Conservation (phyloP, 108 stramenopile species). For the Cylindrotheca fusiformis region DNA sequence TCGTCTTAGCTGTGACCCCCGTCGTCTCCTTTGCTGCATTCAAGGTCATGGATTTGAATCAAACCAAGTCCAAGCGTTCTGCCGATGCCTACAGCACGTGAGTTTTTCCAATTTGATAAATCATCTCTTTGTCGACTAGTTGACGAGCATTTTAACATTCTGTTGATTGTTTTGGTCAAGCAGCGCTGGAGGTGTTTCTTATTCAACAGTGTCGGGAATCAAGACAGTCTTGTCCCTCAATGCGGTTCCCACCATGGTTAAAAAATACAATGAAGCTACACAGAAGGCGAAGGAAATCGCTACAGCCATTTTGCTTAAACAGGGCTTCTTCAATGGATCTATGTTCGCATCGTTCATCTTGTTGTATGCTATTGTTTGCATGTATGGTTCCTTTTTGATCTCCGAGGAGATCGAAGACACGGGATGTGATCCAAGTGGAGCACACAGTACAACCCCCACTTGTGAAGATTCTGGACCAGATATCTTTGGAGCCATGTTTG, state of each 20-base stretch:
- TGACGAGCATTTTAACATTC: background rate
- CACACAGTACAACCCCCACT: slow-evolving; percentile 24
- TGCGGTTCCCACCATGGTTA: slow-evolving; percentile 37
- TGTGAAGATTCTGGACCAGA: slow-evolving; percentile 48
- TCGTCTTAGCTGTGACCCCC: slow-evolving; percentile 29
- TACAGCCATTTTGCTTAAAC: slow-evolving; percentile 26
- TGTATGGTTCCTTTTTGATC: slow-evolving; percentile 65
- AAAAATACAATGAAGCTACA: slow-evolving; percentile 50
- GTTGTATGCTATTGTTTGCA: slow-evolving; percentile 22
- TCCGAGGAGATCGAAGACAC: slow-evolving; percentile 53
- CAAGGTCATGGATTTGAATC: slow-evolving; percentile 4
- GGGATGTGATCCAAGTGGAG: slow-evolving; percentile 64
- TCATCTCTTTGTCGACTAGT: background rate
- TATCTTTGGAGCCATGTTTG: slow-evolving; percentile 76
- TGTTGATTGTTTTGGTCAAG: slow-evolving; percentile 16
- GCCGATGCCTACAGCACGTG: slow-evolving; percentile 1
- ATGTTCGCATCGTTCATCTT: slow-evolving; percentile 45
- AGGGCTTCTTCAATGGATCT: slow-evolving; percentile 61
- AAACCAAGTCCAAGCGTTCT: background rate
- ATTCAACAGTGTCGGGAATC: slow-evolving; percentile 49
- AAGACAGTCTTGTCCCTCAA: slow-evolving; percentile 60
- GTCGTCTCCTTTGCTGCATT: slow-evolving; percentile 31
- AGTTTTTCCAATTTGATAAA: slow-evolving; percentile 2
- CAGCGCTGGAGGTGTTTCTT: slow-evolving; percentile 52
- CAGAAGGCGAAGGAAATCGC: slow-evolving; percentile 48